Conservation (phyloP, 352 stramenopile species). For the Phytopythium kandeliae region DNA sequence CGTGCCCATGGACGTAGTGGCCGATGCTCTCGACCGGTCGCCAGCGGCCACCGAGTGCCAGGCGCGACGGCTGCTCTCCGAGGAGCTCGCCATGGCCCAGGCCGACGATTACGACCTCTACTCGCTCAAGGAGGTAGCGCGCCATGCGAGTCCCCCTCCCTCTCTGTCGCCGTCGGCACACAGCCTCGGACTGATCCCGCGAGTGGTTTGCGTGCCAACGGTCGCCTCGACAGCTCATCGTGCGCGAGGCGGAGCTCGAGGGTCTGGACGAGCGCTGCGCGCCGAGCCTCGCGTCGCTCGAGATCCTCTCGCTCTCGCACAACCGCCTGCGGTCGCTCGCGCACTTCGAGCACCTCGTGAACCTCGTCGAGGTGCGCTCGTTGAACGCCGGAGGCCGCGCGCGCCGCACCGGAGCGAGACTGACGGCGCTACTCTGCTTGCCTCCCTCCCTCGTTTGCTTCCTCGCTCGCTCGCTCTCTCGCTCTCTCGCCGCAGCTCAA, state of each 20-base stretch:
- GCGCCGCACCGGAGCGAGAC: too few relatives aligned
- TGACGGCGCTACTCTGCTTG: too few relatives aligned
- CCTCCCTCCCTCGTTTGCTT: neutral
- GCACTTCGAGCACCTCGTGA: slow-evolving; percentile 61
- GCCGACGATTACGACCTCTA: slow-evolving; percentile 57
- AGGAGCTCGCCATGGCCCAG: slow-evolving; percentile 50
- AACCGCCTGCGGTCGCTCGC: slow-evolving; percentile 56
- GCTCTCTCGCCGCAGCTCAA: slow-evolving; percentile 50
- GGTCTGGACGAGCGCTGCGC: slow-evolving; percentile 50
- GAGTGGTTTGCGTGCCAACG: too few relatives aligned
- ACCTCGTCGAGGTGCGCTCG: slow-evolving; percentile 57
- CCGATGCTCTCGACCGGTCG: neutral
- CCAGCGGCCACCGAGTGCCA: neutral
- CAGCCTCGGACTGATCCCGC: too few relatives aligned
- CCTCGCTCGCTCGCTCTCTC: too few relatives aligned
- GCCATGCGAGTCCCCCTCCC: too few relatives aligned
- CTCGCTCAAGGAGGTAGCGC: slow-evolving; percentile 53
- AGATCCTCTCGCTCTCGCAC: slow-evolving; percentile 82
- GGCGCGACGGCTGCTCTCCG: slow-evolving; percentile 17
- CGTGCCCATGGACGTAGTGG: slow-evolving; percentile 2
- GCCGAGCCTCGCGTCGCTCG: slow-evolving; percentile 44
- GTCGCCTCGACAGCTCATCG: slow-evolving; percentile 46
- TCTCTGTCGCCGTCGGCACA: too few relatives aligned
- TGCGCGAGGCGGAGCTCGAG: slow-evolving; percentile 55
- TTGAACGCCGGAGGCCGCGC: too few relatives aligned